Conservation (phyloP, 2,329 filamentous ascomycete genomes). For the Ophiostoma triangulosporum region DNA sequence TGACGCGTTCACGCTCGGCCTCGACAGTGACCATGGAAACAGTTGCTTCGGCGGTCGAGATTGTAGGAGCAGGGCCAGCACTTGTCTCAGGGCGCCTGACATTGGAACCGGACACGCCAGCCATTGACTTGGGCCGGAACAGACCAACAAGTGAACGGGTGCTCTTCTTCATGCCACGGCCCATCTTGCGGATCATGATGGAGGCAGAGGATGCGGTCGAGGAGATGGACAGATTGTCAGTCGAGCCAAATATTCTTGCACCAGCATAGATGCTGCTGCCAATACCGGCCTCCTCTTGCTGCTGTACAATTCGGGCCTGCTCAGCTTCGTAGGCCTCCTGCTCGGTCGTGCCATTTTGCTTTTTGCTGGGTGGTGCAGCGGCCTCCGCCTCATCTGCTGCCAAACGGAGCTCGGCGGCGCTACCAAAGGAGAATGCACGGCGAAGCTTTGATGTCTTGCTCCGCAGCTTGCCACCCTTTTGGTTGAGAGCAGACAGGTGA, state of each 20-base stretch:
- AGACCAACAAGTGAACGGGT: constrained; percentile 82
- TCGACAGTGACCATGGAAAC: constrained; percentile 95
- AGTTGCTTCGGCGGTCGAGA: constrained; percentile 41
- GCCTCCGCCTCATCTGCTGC: constrained; percentile 47
- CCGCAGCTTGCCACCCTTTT: constrained; percentile 63
- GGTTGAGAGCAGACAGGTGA: constrained; percentile 75
- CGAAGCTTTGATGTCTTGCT: constrained; percentile 78
- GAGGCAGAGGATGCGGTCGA: constrained; percentile 83
- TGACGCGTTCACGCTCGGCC: constrained; percentile 74
- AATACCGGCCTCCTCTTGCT: constrained; percentile 83
- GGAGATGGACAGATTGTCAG: constrained; percentile 85
- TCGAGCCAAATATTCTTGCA: constrained; percentile 79
- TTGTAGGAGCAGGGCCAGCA: background rate
- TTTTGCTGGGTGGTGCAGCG: constrained; percentile 32
- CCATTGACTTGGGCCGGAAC: constrained; percentile 85
- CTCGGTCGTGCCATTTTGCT: constrained; percentile 50
- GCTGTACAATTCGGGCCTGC: constrained; percentile 78
- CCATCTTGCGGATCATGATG: constrained; percentile 97
- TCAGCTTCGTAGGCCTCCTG: constrained; percentile 68
- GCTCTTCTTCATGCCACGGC: constrained; percentile 92
- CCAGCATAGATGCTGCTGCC: constrained; percentile 90
- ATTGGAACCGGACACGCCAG: constrained; percentile 64
- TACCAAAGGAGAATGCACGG: constrained; percentile 92
- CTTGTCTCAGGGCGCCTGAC: constrained; percentile 51
- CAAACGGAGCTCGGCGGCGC: constrained; percentile 76